Conservation (phyloP, 2,329 filamentous ascomycete genomes). For the Incumbomyces delicatus region DNA sequence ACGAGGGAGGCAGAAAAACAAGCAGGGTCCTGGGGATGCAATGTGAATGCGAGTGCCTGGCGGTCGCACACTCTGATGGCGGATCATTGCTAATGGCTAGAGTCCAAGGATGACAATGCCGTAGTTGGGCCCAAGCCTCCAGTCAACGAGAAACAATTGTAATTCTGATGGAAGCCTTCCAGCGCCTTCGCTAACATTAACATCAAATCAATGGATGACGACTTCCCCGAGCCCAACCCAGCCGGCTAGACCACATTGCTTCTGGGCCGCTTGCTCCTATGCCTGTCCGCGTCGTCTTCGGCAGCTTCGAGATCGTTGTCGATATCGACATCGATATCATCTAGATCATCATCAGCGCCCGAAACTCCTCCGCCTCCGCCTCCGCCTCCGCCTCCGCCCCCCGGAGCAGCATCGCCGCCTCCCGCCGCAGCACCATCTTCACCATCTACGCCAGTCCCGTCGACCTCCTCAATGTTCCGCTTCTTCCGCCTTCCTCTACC, state of each 20-base stretch:
- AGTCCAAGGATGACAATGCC: too few species aligned
- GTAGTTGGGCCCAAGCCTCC: too few species aligned
- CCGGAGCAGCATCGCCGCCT: constrained; percentile 5
- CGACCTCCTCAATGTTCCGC: constrained; percentile 13
- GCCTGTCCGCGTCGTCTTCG: constrained; percentile 1
- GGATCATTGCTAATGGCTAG: too few species aligned
- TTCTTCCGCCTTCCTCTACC: constrained; percentile 20
- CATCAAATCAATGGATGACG: too few species aligned
- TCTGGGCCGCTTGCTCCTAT: constrained; percentile 4
- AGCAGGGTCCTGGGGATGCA: too few species aligned
- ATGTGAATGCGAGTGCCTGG: too few species aligned
- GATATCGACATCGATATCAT: constrained; percentile 5
- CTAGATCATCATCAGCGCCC: background rate
- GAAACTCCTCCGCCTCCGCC: background rate
- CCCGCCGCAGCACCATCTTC: constrained; percentile 7
- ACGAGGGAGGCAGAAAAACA: background rate
- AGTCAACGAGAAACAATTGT: too few species aligned
- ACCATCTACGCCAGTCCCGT: constrained; percentile 2
- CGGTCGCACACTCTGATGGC: too few species aligned
- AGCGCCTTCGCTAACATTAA: constrained; percentile 3
- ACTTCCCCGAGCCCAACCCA: too few species aligned
- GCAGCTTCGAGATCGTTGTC: constrained; percentile 3
- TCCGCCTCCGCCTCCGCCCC: background rate
- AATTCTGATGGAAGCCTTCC: background rate
- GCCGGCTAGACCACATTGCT: constrained; percentile 18